phyloP scores from a whole-genome alignment of 352 stramenopile genomes.

The Peronosclerospora sorghi region DNA sequence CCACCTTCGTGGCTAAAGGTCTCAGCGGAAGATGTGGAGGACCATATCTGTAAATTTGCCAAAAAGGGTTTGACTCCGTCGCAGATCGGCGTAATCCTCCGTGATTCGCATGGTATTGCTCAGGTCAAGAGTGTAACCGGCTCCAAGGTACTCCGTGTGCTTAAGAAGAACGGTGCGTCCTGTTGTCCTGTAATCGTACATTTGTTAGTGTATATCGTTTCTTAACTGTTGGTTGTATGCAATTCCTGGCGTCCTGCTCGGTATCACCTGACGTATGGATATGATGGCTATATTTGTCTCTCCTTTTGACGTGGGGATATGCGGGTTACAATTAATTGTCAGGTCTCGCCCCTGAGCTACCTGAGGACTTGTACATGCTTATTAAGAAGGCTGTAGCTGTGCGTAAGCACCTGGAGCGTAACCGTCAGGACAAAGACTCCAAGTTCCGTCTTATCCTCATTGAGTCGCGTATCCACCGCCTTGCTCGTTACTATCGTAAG shows the following conservation, averaged over 20 bases:
- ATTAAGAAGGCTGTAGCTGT: conserved; percentile 99
- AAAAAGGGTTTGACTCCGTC: conserved; percentile 96
- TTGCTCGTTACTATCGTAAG: conserved; percentile 98
- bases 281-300: conserved; percentile 32
- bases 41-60: conserved; percentile 99
- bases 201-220: neutral
- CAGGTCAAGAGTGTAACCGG: conserved; percentile 98
- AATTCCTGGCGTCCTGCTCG: conserved; percentile 26
- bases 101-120: conserved; percentile 98
- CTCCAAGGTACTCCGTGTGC: conserved; percentile 98
- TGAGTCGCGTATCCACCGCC: conserved; percentile 98
- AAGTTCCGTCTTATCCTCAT: conserved; percentile 99
- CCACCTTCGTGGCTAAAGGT: conserved; percentile 98
- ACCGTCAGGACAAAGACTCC: conserved; percentile 99
- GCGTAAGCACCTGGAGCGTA: conserved; percentile 99
- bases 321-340: conserved; percentile 36
- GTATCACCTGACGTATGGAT: conserved; percentile 80
- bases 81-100: conserved; percentile 99
- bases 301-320: conserved; percentile 80
- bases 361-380: conserved; percentile 99
- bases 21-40: conserved; percentile 92
- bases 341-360: conserved; percentile 96
- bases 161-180: conserved; percentile 98
- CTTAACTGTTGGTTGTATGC: neutral
- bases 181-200: neutral